phyloP scores from a whole-genome alignment of 1,139 yeast species.

The Saccharomyces hybrid region DNA sequence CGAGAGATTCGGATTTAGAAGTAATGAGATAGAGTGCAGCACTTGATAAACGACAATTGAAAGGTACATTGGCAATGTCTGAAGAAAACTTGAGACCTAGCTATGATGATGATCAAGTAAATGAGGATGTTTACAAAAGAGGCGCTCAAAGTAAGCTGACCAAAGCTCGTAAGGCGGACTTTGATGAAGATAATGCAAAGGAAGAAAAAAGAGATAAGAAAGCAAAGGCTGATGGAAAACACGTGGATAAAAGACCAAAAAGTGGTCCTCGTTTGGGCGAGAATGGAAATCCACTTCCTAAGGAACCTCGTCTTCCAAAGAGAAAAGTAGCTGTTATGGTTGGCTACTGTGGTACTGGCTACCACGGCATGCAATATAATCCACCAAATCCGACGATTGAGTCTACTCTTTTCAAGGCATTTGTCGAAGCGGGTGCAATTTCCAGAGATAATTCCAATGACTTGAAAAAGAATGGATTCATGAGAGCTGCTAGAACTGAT shows the following conservation, averaged over 20 bases:
- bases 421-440: slow-evolving; percentile 83
- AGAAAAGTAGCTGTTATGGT: slow-evolving; percentile 82
- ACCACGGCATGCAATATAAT: slow-evolving; percentile 99
- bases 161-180: slow-evolving; percentile 42
- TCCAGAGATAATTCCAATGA: slow-evolving; percentile 85
- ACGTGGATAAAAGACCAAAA: slow-evolving; percentile 25
- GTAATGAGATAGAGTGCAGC: neutral
- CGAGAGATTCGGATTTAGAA: neutral
- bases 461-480: slow-evolving; percentile 80
- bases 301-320: slow-evolving; percentile 35
- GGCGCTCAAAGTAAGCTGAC: slow-evolving; percentile 43
- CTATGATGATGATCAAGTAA: slow-evolving; percentile 29
- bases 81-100: slow-evolving; percentile 17
- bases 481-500: too few relatives aligned
- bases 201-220: slow-evolving; percentile 32
- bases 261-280: slow-evolving; percentile 40
- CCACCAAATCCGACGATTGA: slow-evolving; percentile 94
- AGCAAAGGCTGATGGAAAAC: slow-evolving; percentile 9
- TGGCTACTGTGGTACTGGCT: slow-evolving; percentile 97
- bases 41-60: neutral
- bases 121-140: slow-evolving; percentile 37
- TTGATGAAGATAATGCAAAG: too few relatives aligned
- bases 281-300: slow-evolving; percentile 51
- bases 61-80: slow-evolving; percentile 10
- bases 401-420: slow-evolving; percentile 79